These are phyloP conservation scores for Posidonia australis DNA, from an alignment of 106 monocot genomes.

Conservation along the genomic window DNA sequence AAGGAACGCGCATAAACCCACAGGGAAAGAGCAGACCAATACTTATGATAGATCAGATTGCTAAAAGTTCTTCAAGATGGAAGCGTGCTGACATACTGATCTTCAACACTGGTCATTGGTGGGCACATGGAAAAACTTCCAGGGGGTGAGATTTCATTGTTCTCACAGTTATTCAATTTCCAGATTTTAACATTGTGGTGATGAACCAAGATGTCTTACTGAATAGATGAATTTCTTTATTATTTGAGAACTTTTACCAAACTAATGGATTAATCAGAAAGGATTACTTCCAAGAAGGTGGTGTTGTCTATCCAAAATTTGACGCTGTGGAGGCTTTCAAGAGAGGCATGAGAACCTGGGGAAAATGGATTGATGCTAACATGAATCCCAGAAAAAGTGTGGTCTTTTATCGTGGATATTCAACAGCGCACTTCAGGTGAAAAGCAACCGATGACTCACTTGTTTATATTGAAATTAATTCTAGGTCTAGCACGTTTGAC, in stretches of 20 bases:
- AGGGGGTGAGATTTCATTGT: slow-evolving; percentile 41
- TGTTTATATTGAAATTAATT: neutral
- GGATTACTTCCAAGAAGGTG: slow-evolving; percentile 77
- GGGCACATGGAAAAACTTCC: slow-evolving; percentile 90
- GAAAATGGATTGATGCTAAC: slow-evolving; percentile 72
- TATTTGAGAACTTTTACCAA: too few relatives aligned
- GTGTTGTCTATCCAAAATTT: slow-evolving; percentile 56
- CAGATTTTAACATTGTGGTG: neutral
- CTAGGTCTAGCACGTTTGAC: neutral
- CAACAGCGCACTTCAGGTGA: slow-evolving; percentile 91
- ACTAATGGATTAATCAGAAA: slow-evolving; percentile 28
- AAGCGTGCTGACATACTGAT: slow-evolving; percentile 71
- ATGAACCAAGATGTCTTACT: neutral
- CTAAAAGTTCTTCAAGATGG: slow-evolving; percentile 74
- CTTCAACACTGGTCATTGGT: slow-evolving; percentile 98
- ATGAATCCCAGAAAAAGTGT: slow-evolving; percentile 40
- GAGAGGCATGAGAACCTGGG: slow-evolving; percentile 82
- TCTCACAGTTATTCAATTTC: neutral
- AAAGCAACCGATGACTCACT: neutral
- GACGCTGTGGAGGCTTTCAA: slow-evolving; percentile 77
- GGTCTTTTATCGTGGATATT: slow-evolving; percentile 87
- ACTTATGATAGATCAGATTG: slow-evolving; percentile 74
- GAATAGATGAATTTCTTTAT: neutral
- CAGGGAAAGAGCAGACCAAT: slow-evolving; percentile 54
- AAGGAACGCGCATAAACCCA: slow-evolving; percentile 49